Base-by-base conservation (phyloP, 116 monocot species). In the Trichopus zeylanicus region DNA sequence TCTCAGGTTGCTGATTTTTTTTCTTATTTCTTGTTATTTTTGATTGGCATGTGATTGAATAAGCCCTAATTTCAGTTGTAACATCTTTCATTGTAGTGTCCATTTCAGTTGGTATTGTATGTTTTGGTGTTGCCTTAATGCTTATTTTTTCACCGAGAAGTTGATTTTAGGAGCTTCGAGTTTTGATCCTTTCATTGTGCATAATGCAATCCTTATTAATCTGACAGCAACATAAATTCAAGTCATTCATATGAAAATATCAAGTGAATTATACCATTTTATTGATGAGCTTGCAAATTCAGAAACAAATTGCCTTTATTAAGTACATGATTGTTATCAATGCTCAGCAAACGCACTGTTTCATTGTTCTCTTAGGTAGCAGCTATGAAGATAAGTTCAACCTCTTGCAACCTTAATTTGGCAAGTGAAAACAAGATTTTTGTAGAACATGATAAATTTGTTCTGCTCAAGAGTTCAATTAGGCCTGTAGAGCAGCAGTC, bases 1-100 rank as follows among this genome's bases (percentile, higher is more conserved):
- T 77, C 82, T 97, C 66, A 90, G 97, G 91, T 97, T 67, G 48
- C 83, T 72, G 55, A 28, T 7, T 16, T 26, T 11, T 25, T 12
- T 16, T 26, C 22, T 51, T 0, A 38, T 26, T 13, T 1, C 18
- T 13, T 42, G 42, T 13, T 42, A 12, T 42, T 42, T 42, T 9
- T 16, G n/a, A n/a, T n/a, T n/a, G n/a, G n/a, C n/a, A n/a, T n/a
- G n/a, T n/a, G n/a, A n/a, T n/a, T n/a, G n/a, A n/a, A n/a, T n/a
- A n/a, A n/a, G n/a, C n/a, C n/a, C n/a, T n/a, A n/a, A n/a, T n/a
- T n/a, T n/a, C n/a, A n/a, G n/a, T n/a, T n/a, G n/a, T n/a, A n/a
- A n/a, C n/a, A n/a, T n/a, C n/a, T n/a, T n/a, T n/a, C n/a, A n/a
- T n/a, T n/a, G n/a, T n/a, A n/a, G n/a, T n/a, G n/a, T n/a, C 42